Base-by-base conservation (phyloP, 2,329 filamentous ascomycete genomes). In the Neoascochyta sp. region DNA sequence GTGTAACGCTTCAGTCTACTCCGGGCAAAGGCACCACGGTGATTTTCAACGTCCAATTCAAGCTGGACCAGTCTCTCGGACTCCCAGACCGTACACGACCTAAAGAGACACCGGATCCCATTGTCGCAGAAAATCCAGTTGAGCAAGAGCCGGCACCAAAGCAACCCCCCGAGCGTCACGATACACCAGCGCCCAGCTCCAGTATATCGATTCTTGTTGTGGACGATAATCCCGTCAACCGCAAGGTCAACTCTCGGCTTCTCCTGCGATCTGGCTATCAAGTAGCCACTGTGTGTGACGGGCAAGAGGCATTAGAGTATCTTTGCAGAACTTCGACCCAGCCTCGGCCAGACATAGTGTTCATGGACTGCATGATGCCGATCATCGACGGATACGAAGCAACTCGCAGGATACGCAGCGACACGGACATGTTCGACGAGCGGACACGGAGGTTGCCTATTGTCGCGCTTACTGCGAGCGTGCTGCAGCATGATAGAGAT, bases 381-480 rank as follows among this genome's bases (percentile, higher is more conserved):
- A 35, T 54, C 13, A 47, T 58, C 40, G 52, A 58, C 23, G 53
- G 54, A 11, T 49, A 52, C 26, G 36, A 47, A 14, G 51, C 54
- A 3, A 56, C 48, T 4, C 41, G 45, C 9, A 34, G 40, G 4
- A 57, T 58, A 22, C 47, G 55, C 6, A 34, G 39, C 52, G 84
- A 88, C 39, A 79, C 85, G 13, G 24, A 25, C 9, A 27, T 33
- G 21, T 39, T 42, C 11, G 29, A 36, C n/a, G 76, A 36, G 9
- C 22, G 32, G 5, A 33, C 29, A 9, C 24, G 31, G 8, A 14
- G 79, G 6, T 78, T 83, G 11, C 89, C 90, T 1, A 89, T 95
- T 49, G 84, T 95, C 35, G 90, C 90, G 27, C 95, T 96, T 87
- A 95, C 90, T 2, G 40, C 36, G 5, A 41, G 34, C 24, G 32